Percentiles rank a stretch among this genome's conserved stretches.
phyloP scores from a whole-genome alignment of 352 stramenopile genomes.

The Thalassiosira exigua region DNA sequence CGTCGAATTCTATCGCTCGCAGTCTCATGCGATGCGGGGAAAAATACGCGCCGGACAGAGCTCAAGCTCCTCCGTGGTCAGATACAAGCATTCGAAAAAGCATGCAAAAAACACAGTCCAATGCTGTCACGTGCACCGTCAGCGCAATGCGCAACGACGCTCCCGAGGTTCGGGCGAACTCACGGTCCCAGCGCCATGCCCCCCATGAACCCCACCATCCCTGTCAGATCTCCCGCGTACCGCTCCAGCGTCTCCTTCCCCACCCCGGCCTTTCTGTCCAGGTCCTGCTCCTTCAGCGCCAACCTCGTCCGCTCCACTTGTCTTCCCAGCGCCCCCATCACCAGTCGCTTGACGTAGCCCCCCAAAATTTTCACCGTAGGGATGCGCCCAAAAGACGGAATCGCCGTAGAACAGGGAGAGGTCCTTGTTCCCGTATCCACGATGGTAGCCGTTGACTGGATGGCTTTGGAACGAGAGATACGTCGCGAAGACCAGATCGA shows the following conservation, averaged over 20 bases:
- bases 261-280: slow-evolving; percentile 9
- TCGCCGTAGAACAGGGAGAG: slow-evolving; percentile 37
- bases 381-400: slow-evolving; percentile 43
- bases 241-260: slow-evolving; percentile 12
- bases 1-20: too few species aligned
- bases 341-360: not conserved
- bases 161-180: too few species aligned
- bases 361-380: slow-evolving; percentile 23
- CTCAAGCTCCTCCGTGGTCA: too few species aligned
- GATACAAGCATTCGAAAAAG: too few species aligned
- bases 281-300: not conserved
- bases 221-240: slow-evolving; percentile 64
- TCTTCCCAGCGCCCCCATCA: slow-evolving; percentile 11
- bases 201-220: slow-evolving; percentile 66
- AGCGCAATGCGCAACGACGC: too few species aligned
- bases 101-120: too few species aligned
- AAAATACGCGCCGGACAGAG: too few species aligned
- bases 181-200: slow-evolving; percentile 58
- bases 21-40: too few species aligned
- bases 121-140: too few species aligned
- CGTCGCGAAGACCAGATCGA: slow-evolving; percentile 79
- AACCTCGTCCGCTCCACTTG: not conserved
- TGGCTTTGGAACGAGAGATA: slow-evolving; percentile 44
- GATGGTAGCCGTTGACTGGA: not conserved
- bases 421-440: not conserved